phyloP scores from a whole-genome alignment of 345 rosid genomes.

The Corymbia maculata region DNA sequence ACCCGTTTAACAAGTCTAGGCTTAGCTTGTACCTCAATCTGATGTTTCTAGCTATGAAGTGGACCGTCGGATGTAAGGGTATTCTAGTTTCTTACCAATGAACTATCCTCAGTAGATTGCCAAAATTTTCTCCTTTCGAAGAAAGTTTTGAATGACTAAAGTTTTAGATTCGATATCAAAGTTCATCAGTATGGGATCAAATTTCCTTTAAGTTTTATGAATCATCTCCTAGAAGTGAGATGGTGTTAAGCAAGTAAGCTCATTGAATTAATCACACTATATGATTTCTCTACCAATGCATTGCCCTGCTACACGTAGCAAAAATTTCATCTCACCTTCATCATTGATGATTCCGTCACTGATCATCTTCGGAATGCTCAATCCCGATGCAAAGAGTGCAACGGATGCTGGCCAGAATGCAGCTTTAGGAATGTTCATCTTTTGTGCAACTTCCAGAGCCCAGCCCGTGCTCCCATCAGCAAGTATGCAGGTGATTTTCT shows the following conservation, averaged over 20 bases:
- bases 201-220: neutral
- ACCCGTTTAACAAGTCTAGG: too few relatives aligned
- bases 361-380: neutral
- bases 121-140: neutral
- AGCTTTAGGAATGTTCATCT: neutral
- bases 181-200: neutral
- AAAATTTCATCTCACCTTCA: neutral
- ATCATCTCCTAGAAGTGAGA: neutral
- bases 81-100: neutral
- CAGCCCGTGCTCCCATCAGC: slow-evolving; percentile 1
- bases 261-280: neutral
- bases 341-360: neutral
- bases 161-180: neutral
- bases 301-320: neutral
- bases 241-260: too few relatives aligned
- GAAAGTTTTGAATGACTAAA: neutral
- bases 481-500: neutral
- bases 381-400: neutral
- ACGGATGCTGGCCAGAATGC: slow-evolving; percentile 6
- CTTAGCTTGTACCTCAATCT: neutral
- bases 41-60: neutral
- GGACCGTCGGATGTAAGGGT: neutral
- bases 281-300: neutral
- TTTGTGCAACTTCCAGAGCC: neutral
- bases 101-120: neutral